Percentiles rank a stretch among this genome's conserved stretches.
Evolutionary conservation across 208 protist species (phyloP).

Genomic region (Trypanosoma conorhini): DNA sequence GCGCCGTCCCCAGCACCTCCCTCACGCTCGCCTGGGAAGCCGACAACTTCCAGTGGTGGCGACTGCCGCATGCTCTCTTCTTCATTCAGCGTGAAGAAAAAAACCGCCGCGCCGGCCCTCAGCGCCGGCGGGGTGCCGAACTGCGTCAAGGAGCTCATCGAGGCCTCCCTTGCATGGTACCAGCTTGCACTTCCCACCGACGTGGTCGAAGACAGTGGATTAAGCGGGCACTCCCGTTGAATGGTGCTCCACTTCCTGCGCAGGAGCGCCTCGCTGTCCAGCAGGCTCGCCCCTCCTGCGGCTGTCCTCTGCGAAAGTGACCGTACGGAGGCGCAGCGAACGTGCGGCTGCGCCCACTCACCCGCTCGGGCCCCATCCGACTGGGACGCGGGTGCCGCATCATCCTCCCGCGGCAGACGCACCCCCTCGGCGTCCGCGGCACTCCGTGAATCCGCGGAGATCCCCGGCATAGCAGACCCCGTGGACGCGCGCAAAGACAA

Average conservation of each 20-base stretch:
- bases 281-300: neutral
- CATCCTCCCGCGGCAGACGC: neutral
- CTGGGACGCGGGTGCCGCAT: neutral
- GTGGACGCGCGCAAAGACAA: neutral
- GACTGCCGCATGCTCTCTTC: constrained; percentile 9
- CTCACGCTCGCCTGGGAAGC: neutral
- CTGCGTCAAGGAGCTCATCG: neutral
- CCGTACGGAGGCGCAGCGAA: neutral
- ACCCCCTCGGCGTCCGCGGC: neutral
- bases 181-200: neutral
- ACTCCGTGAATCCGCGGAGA: neutral
- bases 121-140: neutral
- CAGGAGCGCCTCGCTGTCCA: neutral
- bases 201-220: neutral
- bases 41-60: constrained; percentile 9
- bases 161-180: neutral
- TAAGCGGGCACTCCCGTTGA: neutral
- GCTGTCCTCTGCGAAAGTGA: neutral
- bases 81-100: constrained; percentile 9
- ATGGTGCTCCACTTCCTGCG: neutral
- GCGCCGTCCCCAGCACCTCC: neutral
- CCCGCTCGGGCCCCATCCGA: neutral
- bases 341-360: neutral
- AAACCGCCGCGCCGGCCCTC: constrained; percentile 9
- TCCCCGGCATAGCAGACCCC: neutral